Evolutionary conservation across 495 filamentous ascomycete genomes (phyloP).

Genomic region (Apodospora peruviana): DNA sequence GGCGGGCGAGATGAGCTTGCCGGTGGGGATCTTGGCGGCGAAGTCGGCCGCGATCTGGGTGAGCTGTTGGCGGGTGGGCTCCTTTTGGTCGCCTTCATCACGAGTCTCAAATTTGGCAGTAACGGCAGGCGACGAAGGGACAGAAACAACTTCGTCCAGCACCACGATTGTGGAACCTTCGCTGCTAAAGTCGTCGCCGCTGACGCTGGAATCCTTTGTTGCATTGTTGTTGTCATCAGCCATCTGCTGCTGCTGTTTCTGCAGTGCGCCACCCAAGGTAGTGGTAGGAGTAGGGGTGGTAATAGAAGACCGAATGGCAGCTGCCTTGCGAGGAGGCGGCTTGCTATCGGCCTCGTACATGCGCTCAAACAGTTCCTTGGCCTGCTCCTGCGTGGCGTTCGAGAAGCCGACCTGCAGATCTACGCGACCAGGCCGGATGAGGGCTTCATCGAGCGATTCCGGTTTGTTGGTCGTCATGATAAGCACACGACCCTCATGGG

Average conservation of each 20-base stretch:
- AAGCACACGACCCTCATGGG: slow-evolving; percentile 72
- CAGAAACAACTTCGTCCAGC: slow-evolving; percentile 3
- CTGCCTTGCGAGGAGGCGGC: not conserved
- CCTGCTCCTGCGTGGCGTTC: slow-evolving; percentile 57
- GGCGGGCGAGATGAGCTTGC: slow-evolving; percentile 53
- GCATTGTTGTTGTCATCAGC: not conserved
- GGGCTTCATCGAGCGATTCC: slow-evolving; percentile 66
- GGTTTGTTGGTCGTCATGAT: slow-evolving; percentile 84
- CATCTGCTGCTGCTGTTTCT: not conserved
- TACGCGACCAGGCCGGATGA: slow-evolving; percentile 70
- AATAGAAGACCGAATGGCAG: not conserved
- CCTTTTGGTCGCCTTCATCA: not conserved
- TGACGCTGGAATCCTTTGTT: not conserved
- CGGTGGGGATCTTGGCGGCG: slow-evolving; percentile 39
- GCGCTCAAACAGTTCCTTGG: slow-evolving; percentile 61
- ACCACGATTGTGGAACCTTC: not conserved
- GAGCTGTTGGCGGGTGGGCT: slow-evolving; percentile 22
- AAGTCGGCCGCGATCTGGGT: slow-evolving; percentile 38
- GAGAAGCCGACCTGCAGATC: slow-evolving; percentile 69
- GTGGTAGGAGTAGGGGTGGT: not conserved
- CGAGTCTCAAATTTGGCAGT: not conserved
- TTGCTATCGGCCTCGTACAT: slow-evolving; percentile 56
- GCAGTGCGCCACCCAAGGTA: not conserved
- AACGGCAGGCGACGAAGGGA: not conserved
- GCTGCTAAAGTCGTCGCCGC: not conserved